phyloP scores from a whole-genome alignment of 2,329 filamentous ascomycete species.

The Diplocarpon mali region DNA sequence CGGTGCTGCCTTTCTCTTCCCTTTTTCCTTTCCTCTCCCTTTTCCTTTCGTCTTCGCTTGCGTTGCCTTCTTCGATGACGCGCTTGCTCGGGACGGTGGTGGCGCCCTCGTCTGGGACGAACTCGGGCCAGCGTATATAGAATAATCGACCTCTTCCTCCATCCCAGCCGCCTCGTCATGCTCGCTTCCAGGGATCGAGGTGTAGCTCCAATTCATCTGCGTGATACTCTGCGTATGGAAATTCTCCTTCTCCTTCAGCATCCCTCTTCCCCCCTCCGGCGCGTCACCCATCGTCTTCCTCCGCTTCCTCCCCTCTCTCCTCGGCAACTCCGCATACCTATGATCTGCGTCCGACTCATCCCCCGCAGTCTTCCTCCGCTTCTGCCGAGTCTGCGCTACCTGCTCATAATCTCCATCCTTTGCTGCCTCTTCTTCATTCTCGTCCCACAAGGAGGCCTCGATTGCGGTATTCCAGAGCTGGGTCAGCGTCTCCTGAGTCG shows the following conservation, averaged over 20 bases:
- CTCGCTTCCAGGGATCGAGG: constrained; percentile 8
- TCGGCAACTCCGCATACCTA: background rate
- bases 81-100: background rate
- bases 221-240: constrained; percentile 24
- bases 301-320: background rate
- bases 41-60: background rate
- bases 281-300: background rate
- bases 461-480: constrained; percentile 22
- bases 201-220: constrained; percentile 22
- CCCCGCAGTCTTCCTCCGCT: constrained; percentile 19
- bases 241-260: background rate
- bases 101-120: constrained; percentile 8
- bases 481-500: constrained; percentile 22
- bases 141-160: constrained; percentile 1
- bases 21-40: background rate
- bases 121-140: constrained; percentile 17
- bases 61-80: background rate
- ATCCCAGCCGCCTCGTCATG: constrained; percentile 5
- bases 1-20: background rate
- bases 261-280: background rate
- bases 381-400: constrained; percentile 11
- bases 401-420: constrained; percentile 11
- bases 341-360: constrained; percentile 12
- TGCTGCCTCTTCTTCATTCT: constrained; percentile 10
- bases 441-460: constrained; percentile 1